Base-by-base conservation (phyloP, 2,329 filamentous ascomycete species). In the Diplodia seriata region DNA sequence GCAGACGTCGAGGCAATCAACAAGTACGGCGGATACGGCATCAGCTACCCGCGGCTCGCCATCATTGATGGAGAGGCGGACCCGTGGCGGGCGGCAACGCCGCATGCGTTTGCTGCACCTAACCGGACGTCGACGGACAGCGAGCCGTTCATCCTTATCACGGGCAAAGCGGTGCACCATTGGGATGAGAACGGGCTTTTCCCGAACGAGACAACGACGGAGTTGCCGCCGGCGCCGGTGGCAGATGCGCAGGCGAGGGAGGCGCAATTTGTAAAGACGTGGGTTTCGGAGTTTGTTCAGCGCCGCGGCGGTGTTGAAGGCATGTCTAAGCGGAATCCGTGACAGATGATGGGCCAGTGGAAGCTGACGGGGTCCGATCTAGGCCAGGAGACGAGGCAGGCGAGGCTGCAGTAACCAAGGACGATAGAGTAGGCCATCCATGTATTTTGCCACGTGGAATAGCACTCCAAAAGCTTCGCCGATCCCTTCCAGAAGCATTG, bases 1-100 rank as follows among this genome's bases (percentile, higher is more conserved):
- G 85, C 92, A 0, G 82, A 93, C 63, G 80, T 90, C 0, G 83
- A 87, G 1, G 82, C 82, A 0, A 88, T 95, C 77, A 95, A 96
- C 82, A 88, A 90, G 74, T 90, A 91, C 70, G 93, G 93, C 51
- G 91, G 88, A 14, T 91, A 89, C 77, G 81, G 86, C 75, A 89
- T 95, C 72, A 85, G 86, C 55, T 93, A 92, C 75, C 86, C 89
- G 0, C 89, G 92, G 1, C 85, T 97, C 0, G 93, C 93, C 2
- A 85, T 91, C 57, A 82, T 97, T 49, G 92, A 93, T 70, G 92
- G 92, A 33, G 86, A 91, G 70, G 86, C 87, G 67, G 93, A 96
- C 74, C 92, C 92, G 0, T 97, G 93, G 93, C 86, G 90, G 20
- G 87, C 88, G 0, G 91, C 90, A 0, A 91, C 89, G 0, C 87